Conservation (phyloP, 495 filamentous ascomycete genomes). For the Cercophora scortea region DNA sequence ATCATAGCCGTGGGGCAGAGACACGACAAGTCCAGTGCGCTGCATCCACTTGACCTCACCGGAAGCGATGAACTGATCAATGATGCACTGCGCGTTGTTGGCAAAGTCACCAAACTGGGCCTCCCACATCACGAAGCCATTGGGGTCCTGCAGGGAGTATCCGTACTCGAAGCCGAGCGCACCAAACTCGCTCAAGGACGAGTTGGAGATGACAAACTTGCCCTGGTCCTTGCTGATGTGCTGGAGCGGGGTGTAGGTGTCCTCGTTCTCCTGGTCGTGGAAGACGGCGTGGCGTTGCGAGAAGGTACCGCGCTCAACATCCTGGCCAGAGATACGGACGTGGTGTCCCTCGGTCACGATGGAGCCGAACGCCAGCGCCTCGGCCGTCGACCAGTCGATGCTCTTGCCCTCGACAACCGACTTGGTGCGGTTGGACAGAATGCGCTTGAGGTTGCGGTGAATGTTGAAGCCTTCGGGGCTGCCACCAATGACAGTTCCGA, state of each 20-base stretch:
- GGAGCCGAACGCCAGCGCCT: slow-evolving; percentile 91
- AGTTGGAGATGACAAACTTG: slow-evolving; percentile 94
- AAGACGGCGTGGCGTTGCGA: slow-evolving; percentile 96
- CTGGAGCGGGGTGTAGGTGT: slow-evolving; percentile 87
- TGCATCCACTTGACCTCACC: slow-evolving; percentile 98
- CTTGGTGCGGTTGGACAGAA: slow-evolving; percentile 83
- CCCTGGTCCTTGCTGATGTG: slow-evolving; percentile 83
- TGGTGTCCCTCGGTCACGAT: slow-evolving; percentile 90
- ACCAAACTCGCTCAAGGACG: slow-evolving; percentile 91
- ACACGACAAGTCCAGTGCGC: slow-evolving; percentile 89
- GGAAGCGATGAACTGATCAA: slow-evolving; percentile 97
- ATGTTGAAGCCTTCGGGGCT: slow-evolving; percentile 78
- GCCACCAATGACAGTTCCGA: slow-evolving; percentile 66
- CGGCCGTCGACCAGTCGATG: slow-evolving; percentile 96
- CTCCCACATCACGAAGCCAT: slow-evolving; percentile 98
- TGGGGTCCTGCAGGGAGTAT: slow-evolving; percentile 93
- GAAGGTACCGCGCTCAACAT: slow-evolving; percentile 99
- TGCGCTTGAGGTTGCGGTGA: slow-evolving; percentile 95
- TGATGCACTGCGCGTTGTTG: slow-evolving; percentile 98
- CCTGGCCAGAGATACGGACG: slow-evolving; percentile 93
- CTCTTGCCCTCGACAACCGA: slow-evolving; percentile 84
- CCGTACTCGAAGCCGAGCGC: slow-evolving; percentile 97
- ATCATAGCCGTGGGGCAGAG: slow-evolving; percentile 94
- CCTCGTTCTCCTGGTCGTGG: slow-evolving; percentile 91
- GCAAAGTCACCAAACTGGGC: slow-evolving; percentile 99